Conservation (phyloP, 1,284 basidiomycete genomes). For the Cryptococcus amylolentus region DNA sequence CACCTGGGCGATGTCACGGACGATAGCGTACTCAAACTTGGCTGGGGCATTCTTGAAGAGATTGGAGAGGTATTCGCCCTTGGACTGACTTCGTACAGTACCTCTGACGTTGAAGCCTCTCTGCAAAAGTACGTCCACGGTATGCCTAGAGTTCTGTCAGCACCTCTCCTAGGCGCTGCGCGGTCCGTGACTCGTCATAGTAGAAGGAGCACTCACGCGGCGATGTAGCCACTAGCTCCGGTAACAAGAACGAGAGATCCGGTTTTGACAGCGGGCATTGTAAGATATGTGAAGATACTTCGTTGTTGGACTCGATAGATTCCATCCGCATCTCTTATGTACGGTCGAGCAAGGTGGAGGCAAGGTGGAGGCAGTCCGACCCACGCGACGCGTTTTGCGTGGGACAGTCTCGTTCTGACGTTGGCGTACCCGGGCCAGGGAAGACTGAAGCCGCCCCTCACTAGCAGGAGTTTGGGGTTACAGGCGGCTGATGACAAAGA, state of each 20-base stretch:
- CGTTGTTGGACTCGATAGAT: too few species aligned
- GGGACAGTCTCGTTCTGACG: too few species aligned
- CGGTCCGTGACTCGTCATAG: neutral
- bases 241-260: constrained; percentile 52
- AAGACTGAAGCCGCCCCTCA: too few species aligned
- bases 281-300: neutral
- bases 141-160: constrained; percentile 24
- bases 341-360: neutral
- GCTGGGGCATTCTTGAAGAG: constrained; percentile 53
- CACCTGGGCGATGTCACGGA: constrained; percentile 59
- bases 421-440: too few species aligned
- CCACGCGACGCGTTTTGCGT: neutral
- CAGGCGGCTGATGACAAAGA: too few species aligned
- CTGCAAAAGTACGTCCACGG: constrained; percentile 34
- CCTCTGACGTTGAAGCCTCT: constrained; percentile 54
- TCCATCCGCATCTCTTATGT: too few species aligned
- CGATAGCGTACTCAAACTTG: constrained; percentile 56
- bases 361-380: neutral
- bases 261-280: constrained; percentile 51
- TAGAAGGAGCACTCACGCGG: constrained; percentile 24
- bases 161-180: neutral
- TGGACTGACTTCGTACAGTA: constrained; percentile 57
- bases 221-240: constrained; percentile 52
- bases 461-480: too few species aligned
- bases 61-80: constrained; percentile 55